A percentile compares a stretch with the other conserved stretches of the same genome.
Conservation (phyloP, 768 basidiomycete genomes). For the Auriscalpium orientale region DNA sequence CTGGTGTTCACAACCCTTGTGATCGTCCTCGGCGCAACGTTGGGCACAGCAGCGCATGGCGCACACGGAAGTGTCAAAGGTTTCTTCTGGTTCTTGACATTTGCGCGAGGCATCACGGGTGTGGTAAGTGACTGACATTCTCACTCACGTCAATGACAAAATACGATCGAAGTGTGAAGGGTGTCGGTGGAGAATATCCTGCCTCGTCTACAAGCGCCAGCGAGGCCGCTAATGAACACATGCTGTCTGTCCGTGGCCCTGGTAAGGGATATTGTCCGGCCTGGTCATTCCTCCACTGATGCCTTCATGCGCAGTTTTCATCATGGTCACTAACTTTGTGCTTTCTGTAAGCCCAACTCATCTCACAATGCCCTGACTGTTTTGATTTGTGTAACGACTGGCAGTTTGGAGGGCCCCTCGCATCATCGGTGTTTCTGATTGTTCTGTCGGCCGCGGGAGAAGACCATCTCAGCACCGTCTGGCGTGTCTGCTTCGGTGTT, state of each 20-base stretch:
- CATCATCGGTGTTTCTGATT: slow-evolving; percentile 59
- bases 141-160: not conserved
- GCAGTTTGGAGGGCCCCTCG: slow-evolving; percentile 60
- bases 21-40: slow-evolving; percentile 62
- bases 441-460: slow-evolving; percentile 60
- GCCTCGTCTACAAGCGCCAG: slow-evolving; percentile 62
- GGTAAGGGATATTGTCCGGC: slow-evolving; percentile 24
- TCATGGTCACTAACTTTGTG: slow-evolving; percentile 71
- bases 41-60: slow-evolving; percentile 64
- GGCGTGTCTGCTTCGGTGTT: slow-evolving; percentile 61
- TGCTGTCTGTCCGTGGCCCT: slow-evolving; percentile 51
- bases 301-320: slow-evolving; percentile 41
- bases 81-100: slow-evolving; percentile 68
- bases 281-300: not conserved
- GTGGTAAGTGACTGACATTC: slow-evolving; percentile 32
- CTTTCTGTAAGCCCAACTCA: slow-evolving; percentile 38
- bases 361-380: not conserved
- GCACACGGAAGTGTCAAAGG: slow-evolving; percentile 45
- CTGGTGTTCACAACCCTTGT: slow-evolving; percentile 59
- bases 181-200: slow-evolving; percentile 75
- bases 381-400: not conserved
- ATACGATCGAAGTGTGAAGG: slow-evolving; percentile 27
- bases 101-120: slow-evolving; percentile 65
- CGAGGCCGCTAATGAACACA: slow-evolving; percentile 69
- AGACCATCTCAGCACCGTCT: slow-evolving; percentile 53